Conservation (phyloP, 192 early-diverging fungal species). For the Phycomyces blakesleeanus region DNA sequence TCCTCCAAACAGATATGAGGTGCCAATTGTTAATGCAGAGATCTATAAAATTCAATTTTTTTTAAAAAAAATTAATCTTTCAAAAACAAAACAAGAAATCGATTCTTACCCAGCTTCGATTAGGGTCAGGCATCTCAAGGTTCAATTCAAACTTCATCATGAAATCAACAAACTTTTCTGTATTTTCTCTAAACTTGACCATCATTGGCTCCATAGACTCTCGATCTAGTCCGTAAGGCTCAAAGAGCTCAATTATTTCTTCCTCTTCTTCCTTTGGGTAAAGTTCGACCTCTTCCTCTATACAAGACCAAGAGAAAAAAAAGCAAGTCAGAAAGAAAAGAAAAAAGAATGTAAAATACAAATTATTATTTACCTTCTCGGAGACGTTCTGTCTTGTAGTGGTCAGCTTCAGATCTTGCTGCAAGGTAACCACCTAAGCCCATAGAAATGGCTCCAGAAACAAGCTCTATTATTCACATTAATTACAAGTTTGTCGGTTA, state of each 20-base stretch:
- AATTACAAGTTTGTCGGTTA: not conserved
- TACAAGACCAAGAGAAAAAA: too few species aligned
- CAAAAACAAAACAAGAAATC: not conserved
- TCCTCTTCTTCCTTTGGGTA: conserved; percentile 50
- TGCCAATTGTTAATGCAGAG: conserved; percentile 50
- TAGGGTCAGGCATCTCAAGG: conserved; percentile 48
- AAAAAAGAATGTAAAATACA: too few species aligned
- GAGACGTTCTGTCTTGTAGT: conserved; percentile 47
- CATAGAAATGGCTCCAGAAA: conserved; percentile 57
- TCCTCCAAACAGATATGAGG: conserved; percentile 54
- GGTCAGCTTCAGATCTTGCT: conserved; percentile 50
- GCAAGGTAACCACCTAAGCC: conserved; percentile 56
- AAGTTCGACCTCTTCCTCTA: conserved; percentile 38
- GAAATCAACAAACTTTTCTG: conserved; percentile 51
- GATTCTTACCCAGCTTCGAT: conserved; percentile 38
- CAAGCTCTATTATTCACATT: conserved; percentile 35
- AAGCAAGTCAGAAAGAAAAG: not conserved
- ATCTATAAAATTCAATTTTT: conserved; percentile 29
- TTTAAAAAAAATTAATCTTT: too few species aligned
- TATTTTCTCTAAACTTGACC: conserved; percentile 35
- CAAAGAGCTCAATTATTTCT: conserved; percentile 56
- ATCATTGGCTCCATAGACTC: conserved; percentile 47
- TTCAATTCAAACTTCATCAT: conserved; percentile 60
- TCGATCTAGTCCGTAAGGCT: conserved; percentile 49
- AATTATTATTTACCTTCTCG: conserved; percentile 33